Evolutionary conservation across 2,329 filamentous ascomycete genomes (phyloP).

Genomic region (Pestalotiopsis sp.): DNA sequence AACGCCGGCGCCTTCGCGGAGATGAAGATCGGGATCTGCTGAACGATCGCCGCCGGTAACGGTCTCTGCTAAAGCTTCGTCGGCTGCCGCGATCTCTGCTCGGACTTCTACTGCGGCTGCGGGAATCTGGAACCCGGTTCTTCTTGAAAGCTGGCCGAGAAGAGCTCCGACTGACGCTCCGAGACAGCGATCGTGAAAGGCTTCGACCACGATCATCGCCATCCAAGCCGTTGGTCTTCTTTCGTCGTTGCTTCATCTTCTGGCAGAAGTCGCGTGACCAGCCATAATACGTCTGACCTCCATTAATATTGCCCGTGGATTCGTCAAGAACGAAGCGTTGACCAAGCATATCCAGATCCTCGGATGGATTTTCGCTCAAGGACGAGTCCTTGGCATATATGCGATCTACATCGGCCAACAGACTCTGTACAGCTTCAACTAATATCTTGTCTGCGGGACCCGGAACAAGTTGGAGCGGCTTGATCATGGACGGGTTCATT

Average conservation of each 20-base stretch:
- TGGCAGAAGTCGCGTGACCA: slow-evolving; percentile 83
- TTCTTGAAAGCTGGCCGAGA: slow-evolving; percentile 43
- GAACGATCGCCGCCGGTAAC: slow-evolving; percentile 29
- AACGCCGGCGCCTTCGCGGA: slow-evolving; percentile 24
- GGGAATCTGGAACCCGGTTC: slow-evolving; percentile 40
- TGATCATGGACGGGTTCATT: slow-evolving; percentile 72
- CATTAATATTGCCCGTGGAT: slow-evolving; percentile 64
- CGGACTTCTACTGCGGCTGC: slow-evolving; percentile 33
- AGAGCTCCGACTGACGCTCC: slow-evolving; percentile 37
- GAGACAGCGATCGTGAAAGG: slow-evolving; percentile 36
- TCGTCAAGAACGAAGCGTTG: slow-evolving; percentile 69
- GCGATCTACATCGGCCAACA: slow-evolving; percentile 70
- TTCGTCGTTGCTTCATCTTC: slow-evolving; percentile 70
- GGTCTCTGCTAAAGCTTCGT: slow-evolving; percentile 24
- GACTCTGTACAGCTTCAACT: slow-evolving; percentile 67
- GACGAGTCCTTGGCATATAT: slow-evolving; percentile 63
- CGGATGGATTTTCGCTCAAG: slow-evolving; percentile 46
- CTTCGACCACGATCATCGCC: slow-evolving; percentile 32
- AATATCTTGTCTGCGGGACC: slow-evolving; percentile 71
- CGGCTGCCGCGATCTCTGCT: slow-evolving; percentile 26
- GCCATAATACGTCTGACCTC: slow-evolving; percentile 81
- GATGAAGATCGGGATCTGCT: slow-evolving; percentile 34
- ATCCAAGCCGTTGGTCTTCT: slow-evolving; percentile 30
- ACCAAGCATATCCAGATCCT: slow-evolving; percentile 77
- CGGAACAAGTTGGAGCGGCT: slow-evolving; percentile 69